Evolutionary conservation across 2,329 filamentous ascomycete species (phyloP), one percentile per base, ranked within the genome.

Genomic region (Penicillium expansum): DNA sequence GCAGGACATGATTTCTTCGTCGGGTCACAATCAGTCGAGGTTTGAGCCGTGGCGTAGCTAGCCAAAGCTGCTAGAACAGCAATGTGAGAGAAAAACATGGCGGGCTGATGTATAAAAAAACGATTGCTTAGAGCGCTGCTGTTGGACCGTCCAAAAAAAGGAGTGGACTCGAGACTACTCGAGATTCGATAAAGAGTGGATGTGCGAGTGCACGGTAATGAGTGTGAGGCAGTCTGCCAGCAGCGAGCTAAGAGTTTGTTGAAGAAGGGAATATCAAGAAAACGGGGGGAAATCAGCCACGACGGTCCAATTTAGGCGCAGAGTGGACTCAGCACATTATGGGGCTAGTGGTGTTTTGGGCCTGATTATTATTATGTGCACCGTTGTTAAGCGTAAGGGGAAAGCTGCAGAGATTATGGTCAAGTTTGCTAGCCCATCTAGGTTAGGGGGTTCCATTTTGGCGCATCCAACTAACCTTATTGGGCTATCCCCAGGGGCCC

Each of bases 21-120:
- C 5, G 93, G 92, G 69, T 95, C 87, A 79, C 92, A 97, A 41
- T 81, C 73, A 8, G 90, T 91, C 55, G 76, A 85, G 32, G 92
- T 91, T 74, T 97, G 93, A 48, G 88, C 91, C 22, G 63, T 51
- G 30, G 69, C 72, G 8, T 67, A 67, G 47, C 61, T 62, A 52
- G 71, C 61, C 43, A 70, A 55, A 54, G 67, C 66, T 50, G 67
- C 60, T 44, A 71, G 44, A n/a, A 71, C 57, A 58, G 67, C 66
- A 22, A 71, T 33, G 8, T 63, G 52, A 18, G 62, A 62, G 57
- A 71, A 57, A 55, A 59, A 64, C 70, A 72, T 72, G 38, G 16
- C 4, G 27, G 8, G n/a, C 2, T 32, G 48, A n/a, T 61, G 49
- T 47, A 49, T n/a, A 20, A 41, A 35, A 35, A 24, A 33, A 45